Percentiles rank a stretch among this genome's conserved stretches.
Evolutionary conservation across 805 yeast species (phyloP).

Genomic region (Candida gorgasii): DNA sequence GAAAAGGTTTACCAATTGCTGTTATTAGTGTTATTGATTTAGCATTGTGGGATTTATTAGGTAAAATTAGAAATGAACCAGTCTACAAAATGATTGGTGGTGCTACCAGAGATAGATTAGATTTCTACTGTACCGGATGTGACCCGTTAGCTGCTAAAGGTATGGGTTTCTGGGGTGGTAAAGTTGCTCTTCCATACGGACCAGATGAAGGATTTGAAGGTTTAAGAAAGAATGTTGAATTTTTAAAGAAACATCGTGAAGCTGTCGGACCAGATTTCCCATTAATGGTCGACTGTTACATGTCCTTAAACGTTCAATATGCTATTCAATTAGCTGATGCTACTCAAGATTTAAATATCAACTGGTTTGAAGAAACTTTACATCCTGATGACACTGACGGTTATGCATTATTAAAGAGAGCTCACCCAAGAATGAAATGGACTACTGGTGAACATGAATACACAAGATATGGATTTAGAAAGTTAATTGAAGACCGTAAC

Average conservation of each 20-base stretch:
- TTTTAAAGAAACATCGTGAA: conserved; percentile 44
- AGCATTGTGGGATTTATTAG: conserved; percentile 53
- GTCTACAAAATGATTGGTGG: conserved; percentile 55
- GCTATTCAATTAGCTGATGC: conserved; percentile 47
- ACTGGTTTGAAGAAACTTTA: conserved; percentile 54
- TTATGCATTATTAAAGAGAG: conserved; percentile 45
- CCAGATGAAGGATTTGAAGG: conserved; percentile 54
- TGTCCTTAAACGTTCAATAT: conserved; percentile 51
- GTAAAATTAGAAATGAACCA: conserved; percentile 51
- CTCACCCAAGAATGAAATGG: conserved; percentile 48
- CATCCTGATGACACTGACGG: conserved; percentile 56
- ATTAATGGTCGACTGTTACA: conserved; percentile 54
- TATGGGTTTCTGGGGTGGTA: conserved; percentile 57
- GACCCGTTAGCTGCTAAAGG: conserved; percentile 48
- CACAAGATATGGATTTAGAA: conserved; percentile 51
- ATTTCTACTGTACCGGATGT: conserved; percentile 52
- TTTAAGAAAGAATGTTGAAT: conserved; percentile 46
- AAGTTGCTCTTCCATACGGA: conserved; percentile 51
- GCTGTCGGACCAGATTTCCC: conserved; percentile 54
- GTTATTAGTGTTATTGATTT: conserved; percentile 49
- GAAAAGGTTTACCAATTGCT: conserved; percentile 51
- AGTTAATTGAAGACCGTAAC: conserved; percentile 50
- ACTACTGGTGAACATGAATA: conserved; percentile 58
- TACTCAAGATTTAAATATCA: conserved; percentile 46
- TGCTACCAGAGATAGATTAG: conserved; percentile 44